Base-by-base conservation (phyloP, 2,329 filamentous ascomycete genomes). In the Amauroascus niger region DNA sequence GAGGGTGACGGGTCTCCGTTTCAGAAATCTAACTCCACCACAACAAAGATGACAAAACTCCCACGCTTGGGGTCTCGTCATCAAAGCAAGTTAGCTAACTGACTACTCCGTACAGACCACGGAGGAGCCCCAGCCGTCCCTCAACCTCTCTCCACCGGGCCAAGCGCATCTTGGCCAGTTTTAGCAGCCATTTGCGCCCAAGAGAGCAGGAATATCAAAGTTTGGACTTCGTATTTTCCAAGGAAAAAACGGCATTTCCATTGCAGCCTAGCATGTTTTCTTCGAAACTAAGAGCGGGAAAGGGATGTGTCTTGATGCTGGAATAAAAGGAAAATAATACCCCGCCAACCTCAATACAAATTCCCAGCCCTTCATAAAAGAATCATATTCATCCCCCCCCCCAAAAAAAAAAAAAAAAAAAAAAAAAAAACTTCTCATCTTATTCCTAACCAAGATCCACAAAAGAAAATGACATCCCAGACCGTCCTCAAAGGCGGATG, bases 401-500 rank as follows among this genome's bases (percentile, higher is more conserved):
- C 7, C 32, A 14, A 35, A 14, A 6, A 13, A 32, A 32, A 32
- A 32, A n/a, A n/a, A n/a, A n/a, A n/a, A n/a, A n/a, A n/a, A n/a
- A n/a, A n/a, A n/a, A n/a, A n/a, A n/a, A n/a, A 32, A 11, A 6
- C 11, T 32, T 6, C 28, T 32, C 28, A 6, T 11, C 11, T 32
- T 11, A 35, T 13, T 35, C n/a, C 6, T 35, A 13, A 35, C 7
- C 33, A 35, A 3, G 13, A 35, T 11, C 3, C 33, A 3, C 33
- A 35, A n/a, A 18, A 13, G 13, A 45, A 6, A 28, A 53, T 49
- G 44, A 32, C 39, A 9, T 1, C 30, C 18, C 35, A 51, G 1
- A 39, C 55, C 26, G 59, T 63, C 54, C 58, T 73, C 50, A 66
- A 64, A 18, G 74, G 75, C 33, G 66, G 70, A 52, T 77, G 74